phyloP scores from a whole-genome alignment of 2,329 filamentous ascomycete genomes.

The Didymella sp. region DNA sequence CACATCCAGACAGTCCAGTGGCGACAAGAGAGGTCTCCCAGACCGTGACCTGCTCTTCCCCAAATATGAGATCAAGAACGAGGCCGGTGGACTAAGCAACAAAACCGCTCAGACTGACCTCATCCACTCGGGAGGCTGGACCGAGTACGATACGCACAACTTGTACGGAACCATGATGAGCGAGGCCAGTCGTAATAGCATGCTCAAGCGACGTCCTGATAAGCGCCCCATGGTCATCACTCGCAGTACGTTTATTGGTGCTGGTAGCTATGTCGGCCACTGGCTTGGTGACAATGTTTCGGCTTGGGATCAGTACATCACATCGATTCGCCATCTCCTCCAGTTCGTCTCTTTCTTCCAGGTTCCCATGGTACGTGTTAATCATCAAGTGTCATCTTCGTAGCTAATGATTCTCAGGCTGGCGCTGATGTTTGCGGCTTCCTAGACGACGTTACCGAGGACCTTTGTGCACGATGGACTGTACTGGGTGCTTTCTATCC shows the following conservation, averaged over 20 bases:
- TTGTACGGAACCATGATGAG: slow-evolving; percentile 81
- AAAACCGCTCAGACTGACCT: slow-evolving; percentile 69
- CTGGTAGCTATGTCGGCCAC: slow-evolving; percentile 66
- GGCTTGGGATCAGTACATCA: slow-evolving; percentile 53
- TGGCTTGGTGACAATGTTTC: slow-evolving; percentile 64
- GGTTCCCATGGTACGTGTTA: slow-evolving; percentile 49
- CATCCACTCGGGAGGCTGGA: slow-evolving; percentile 69
- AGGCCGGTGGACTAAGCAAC: slow-evolving; percentile 54
- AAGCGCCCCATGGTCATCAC: slow-evolving; percentile 75
- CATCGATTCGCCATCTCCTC: slow-evolving; percentile 51
- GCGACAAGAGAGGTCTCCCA: slow-evolving; percentile 63
- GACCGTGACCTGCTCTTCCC: slow-evolving; percentile 69
- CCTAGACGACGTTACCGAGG: slow-evolving; percentile 68
- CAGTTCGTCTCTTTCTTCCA: slow-evolving; percentile 57
- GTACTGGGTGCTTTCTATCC: slow-evolving; percentile 73
- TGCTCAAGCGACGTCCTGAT: slow-evolving; percentile 70
- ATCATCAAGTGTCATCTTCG: not conserved
- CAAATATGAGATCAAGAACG: slow-evolving; percentile 70
- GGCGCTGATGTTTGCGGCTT: slow-evolving; percentile 78
- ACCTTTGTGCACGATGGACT: slow-evolving; percentile 76
- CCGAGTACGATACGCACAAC: slow-evolving; percentile 78
- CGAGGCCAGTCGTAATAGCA: slow-evolving; percentile 67
- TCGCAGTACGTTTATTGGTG: slow-evolving; percentile 77
- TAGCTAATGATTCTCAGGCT: slow-evolving; percentile 17
- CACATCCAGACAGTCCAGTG: slow-evolving; percentile 24